Evolutionary conservation across 345 rosid species (phyloP).

Genomic region (Kernera saxatilis): DNA sequence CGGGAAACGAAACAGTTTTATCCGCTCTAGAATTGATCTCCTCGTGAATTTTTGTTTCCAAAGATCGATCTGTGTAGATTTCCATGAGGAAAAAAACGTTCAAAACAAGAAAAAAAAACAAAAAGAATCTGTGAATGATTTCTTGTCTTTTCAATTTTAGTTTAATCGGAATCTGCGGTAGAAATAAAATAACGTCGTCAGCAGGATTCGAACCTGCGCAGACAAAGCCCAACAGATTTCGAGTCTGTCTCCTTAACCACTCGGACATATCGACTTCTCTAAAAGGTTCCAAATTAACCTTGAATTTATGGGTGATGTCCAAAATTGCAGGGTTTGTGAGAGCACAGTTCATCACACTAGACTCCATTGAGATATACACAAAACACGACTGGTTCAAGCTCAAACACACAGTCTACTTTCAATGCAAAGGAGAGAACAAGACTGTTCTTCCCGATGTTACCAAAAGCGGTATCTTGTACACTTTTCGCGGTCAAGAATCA

Average conservation of each 20-base stretch:
- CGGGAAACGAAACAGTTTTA: neutral
- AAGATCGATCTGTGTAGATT: neutral
- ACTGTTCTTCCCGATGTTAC: slow-evolving; percentile 51
- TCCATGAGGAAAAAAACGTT: neutral
- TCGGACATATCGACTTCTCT: slow-evolving; percentile 35
- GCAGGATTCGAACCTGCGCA: slow-evolving; percentile 99
- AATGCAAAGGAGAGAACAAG: slow-evolving; percentile 57
- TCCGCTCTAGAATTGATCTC: neutral
- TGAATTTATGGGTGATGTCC: too few relatives aligned
- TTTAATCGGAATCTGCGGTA: neutral
- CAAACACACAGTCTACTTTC: slow-evolving; percentile 53
- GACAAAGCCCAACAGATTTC: slow-evolving; percentile 91
- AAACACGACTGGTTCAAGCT: slow-evolving; percentile 49
- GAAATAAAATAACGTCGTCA: slow-evolving; percentile 52
- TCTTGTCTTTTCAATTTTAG: neutral
- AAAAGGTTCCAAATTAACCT: too few relatives aligned
- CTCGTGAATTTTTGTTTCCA: neutral
- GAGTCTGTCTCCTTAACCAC: slow-evolving; percentile 97
- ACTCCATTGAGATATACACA: slow-evolving; percentile 45
- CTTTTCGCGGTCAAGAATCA: slow-evolving; percentile 63
- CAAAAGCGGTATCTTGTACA: slow-evolving; percentile 27
- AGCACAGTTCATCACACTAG: slow-evolving; percentile 43
- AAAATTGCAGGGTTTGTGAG: slow-evolving; percentile 26
- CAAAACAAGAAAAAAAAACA: neutral
- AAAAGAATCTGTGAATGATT: neutral